These are phyloP conservation scores for Sporothrix dimorphospora DNA, from an alignment of 2,329 filamentous ascomycete species.

Conservation along the genomic window DNA sequence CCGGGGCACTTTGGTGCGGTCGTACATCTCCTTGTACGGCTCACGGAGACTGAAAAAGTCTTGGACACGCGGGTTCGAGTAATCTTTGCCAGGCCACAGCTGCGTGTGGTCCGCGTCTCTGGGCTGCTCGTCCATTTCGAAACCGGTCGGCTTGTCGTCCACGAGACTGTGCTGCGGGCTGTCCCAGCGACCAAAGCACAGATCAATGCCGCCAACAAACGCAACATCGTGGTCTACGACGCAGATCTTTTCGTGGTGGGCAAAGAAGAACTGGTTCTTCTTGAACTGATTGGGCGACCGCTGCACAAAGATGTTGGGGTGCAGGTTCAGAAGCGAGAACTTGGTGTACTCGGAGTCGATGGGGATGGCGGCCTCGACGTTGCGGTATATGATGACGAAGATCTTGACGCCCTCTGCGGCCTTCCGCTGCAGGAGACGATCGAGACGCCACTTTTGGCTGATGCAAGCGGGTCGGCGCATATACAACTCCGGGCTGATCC, in stretches of 20 bases:
- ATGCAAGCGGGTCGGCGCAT: constrained; percentile 91
- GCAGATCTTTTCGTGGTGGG: constrained; percentile 97
- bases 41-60: constrained; percentile 93
- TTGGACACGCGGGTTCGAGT: constrained; percentile 92
- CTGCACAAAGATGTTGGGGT: constrained; percentile 95
- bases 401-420: constrained; percentile 95
- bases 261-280: constrained; percentile 99
- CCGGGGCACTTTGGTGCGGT: constrained; percentile 80
- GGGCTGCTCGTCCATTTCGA: constrained; percentile 75
- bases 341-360: constrained; percentile 99
- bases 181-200: constrained; percentile 98
- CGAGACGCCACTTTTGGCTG: constrained; percentile 96
- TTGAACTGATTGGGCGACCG: constrained; percentile 96
- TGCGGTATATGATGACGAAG: constrained; percentile 96
- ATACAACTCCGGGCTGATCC: constrained; percentile 91
- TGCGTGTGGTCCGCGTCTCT: constrained; percentile 94
- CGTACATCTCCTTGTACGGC: constrained; percentile 99
- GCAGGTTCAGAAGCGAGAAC: constrained; percentile 89
- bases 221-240: constrained; percentile 95
- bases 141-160: constrained; percentile 94
- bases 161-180: constrained; percentile 88
- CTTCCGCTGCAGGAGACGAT: constrained; percentile 89
- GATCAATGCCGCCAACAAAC: constrained; percentile 92
- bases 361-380: constrained; percentile 94
- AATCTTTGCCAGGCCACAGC: constrained; percentile 96